Conservation (phyloP, 176 grass and related monocot genomes). For the Aegilops umbellulata region DNA sequence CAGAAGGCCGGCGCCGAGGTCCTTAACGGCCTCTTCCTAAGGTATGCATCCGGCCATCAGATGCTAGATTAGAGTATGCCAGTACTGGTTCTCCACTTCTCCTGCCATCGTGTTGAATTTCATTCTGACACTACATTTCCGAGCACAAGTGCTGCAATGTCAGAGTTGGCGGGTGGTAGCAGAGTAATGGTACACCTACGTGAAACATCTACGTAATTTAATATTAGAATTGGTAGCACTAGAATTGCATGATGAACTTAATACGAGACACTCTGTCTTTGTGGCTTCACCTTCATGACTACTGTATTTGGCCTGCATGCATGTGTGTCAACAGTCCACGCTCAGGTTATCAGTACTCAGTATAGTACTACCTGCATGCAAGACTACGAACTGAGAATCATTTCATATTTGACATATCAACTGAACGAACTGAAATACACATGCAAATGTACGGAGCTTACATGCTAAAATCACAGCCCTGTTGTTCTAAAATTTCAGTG, state of each 20-base stretch:
- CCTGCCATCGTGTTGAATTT: background rate
- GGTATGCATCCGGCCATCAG: background rate
- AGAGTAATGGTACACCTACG: too few species aligned
- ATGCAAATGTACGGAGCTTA: background rate
- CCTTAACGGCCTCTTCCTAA: slow-evolving; percentile 93
- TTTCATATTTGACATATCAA: background rate
- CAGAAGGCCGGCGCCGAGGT: slow-evolving; percentile 64
- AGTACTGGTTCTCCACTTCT: background rate
- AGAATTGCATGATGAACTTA: background rate
- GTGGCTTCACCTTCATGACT: background rate
- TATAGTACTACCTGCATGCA: background rate
- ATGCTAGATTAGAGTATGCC: background rate
- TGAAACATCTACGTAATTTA: too few species aligned
- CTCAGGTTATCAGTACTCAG: too few species aligned
- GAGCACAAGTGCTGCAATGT: background rate
- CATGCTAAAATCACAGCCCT: background rate
- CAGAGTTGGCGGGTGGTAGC: background rate
- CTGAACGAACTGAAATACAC: background rate
- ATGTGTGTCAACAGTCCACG: background rate
- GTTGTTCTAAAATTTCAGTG: background rate
- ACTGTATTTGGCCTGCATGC: background rate
- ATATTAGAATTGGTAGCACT: background rate
- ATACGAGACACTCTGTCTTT: background rate
- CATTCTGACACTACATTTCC: background rate
- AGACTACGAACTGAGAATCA: background rate